Evolutionary conservation across 495 filamentous ascomycete species (phyloP), one percentile per base, ranked within the genome.

Genomic region (Aspergillus bridgeri): DNA sequence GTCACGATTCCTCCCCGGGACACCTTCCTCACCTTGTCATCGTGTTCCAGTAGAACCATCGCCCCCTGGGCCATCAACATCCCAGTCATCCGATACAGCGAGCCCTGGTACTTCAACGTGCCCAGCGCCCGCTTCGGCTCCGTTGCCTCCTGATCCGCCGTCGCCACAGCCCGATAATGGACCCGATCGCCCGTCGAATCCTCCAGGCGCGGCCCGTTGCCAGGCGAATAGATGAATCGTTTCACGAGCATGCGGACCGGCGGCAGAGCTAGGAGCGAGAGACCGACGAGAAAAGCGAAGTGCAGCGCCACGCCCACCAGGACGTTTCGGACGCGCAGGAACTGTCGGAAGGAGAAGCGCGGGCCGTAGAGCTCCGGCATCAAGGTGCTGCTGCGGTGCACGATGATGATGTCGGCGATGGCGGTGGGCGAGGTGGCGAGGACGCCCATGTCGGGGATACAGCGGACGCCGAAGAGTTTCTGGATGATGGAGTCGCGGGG

Each of bases 371-470:
- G 72, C 5, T 79, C 75, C 13, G 83, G 78, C 54, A 91, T 77
- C 4, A 96, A 67, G 4, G 87, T 89, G 86, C 91, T 94, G 42
- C 81, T 84, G 53, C 91, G 85, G 54, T 92, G 82, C 7, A 94
- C 86, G 45, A 87, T 81, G 21, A 84, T 81, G 6, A 79, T 71
- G 60, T 96, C 89, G 0, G 84, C 80, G 4, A 76, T 65, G 15
- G 68, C 79, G 15, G 79, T 79, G 3, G 88, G 65, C 19, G 81
- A 87, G 11, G 80, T 86, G 18, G 87, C 84, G 7, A 91, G 71
- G 1, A 83, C 80, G 1, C 89, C 90, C 15, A 96, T 79, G 38
- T 84, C 81, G 5, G 82, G 86, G 25, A 90, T 69, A 3, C 71
- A 70, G 46, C 82, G 74, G 18, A 88, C 68, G 6, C 91, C 91